These are phyloP conservation scores for Passalora sequoiae DNA, from an alignment of 2,329 filamentous ascomycete genomes.

Conservation along the genomic window DNA sequence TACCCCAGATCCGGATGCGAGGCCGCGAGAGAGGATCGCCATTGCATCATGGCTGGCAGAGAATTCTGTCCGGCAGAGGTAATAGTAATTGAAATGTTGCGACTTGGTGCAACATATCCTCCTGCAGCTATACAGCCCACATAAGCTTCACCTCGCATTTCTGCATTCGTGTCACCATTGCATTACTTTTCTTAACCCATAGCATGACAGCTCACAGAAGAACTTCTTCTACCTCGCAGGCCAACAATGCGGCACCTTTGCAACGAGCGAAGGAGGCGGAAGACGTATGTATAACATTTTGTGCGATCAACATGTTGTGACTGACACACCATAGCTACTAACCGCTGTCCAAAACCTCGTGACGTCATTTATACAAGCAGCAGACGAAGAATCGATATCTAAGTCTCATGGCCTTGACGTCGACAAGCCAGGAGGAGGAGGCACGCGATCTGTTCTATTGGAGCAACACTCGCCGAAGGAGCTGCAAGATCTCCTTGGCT, in stretches of 20 bases:
- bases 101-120: too few relatives aligned
- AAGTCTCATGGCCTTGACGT: slow-evolving; percentile 55
- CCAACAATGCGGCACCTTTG: slow-evolving; percentile 15
- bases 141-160: too few relatives aligned
- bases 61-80: too few relatives aligned
- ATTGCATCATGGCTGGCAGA: slow-evolving; percentile 6
- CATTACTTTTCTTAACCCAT: too few relatives aligned
- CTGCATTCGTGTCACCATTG: too few relatives aligned
- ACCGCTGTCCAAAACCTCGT: slow-evolving; percentile 62
- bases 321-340: slow-evolving; percentile 52
- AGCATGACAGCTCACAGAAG: slow-evolving; percentile 1
- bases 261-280: slow-evolving; percentile 34
- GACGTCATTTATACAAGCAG: slow-evolving; percentile 64
- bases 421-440: slow-evolving; percentile 60
- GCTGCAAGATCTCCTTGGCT: slow-evolving; percentile 37
- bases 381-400: slow-evolving; percentile 57
- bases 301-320: neutral
- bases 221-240: neutral
- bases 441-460: slow-evolving; percentile 41
- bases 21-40: neutral
- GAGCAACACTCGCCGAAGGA: slow-evolving; percentile 43
- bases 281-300: slow-evolving; percentile 26
- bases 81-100: too few relatives aligned
- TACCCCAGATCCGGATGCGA: slow-evolving; percentile 3
- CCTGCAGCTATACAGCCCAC: too few relatives aligned